A percentile compares a stretch with the other conserved stretches of the same genome.
phyloP scores from a whole-genome alignment of 805 yeast species.

The Diddensiella caesifluorescens region DNA sequence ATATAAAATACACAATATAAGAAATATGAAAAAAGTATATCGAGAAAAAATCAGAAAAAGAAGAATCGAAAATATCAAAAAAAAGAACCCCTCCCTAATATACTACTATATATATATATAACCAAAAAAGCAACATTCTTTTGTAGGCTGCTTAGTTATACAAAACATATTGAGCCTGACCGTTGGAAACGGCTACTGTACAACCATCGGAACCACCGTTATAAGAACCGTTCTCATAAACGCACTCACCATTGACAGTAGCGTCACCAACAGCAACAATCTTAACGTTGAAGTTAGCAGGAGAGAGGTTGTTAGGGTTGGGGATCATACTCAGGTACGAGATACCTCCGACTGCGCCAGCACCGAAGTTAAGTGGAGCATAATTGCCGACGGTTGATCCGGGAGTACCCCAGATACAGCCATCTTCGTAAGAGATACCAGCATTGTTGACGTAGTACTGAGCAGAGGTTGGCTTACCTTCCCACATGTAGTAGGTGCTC shows the following conservation, averaged over 20 bases:
- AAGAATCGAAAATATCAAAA: not conserved
- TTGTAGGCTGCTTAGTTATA: slow-evolving; percentile 36
- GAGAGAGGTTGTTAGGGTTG: slow-evolving; percentile 77
- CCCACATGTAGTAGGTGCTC: slow-evolving; percentile 74
- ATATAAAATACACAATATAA: not conserved
- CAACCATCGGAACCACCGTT: slow-evolving; percentile 81
- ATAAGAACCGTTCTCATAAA: slow-evolving; percentile 72
- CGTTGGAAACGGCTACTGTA: slow-evolving; percentile 83
- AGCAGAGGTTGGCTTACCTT: slow-evolving; percentile 77
- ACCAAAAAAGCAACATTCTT: slow-evolving; percentile 2
- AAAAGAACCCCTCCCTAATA: not conserved
- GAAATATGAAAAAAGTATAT: too few species aligned
- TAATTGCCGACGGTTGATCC: slow-evolving; percentile 90
- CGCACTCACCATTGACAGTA: slow-evolving; percentile 66
- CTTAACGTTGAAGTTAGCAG: slow-evolving; percentile 69
- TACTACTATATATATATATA: not conserved
- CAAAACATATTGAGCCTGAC: slow-evolving; percentile 78
- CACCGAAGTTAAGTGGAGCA: slow-evolving; percentile 95
- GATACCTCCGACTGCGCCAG: slow-evolving; percentile 70
- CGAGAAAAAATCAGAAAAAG: too few species aligned
- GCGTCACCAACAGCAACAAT: slow-evolving; percentile 68
- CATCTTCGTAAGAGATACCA: slow-evolving; percentile 83
- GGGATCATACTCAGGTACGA: slow-evolving; percentile 88
- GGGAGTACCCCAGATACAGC: slow-evolving; percentile 87
- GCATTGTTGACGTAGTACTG: slow-evolving; percentile 98